Evolutionary conservation across 2,329 filamentous ascomycete genomes (phyloP).

Genomic region (Fusarium nelsonii): DNA sequence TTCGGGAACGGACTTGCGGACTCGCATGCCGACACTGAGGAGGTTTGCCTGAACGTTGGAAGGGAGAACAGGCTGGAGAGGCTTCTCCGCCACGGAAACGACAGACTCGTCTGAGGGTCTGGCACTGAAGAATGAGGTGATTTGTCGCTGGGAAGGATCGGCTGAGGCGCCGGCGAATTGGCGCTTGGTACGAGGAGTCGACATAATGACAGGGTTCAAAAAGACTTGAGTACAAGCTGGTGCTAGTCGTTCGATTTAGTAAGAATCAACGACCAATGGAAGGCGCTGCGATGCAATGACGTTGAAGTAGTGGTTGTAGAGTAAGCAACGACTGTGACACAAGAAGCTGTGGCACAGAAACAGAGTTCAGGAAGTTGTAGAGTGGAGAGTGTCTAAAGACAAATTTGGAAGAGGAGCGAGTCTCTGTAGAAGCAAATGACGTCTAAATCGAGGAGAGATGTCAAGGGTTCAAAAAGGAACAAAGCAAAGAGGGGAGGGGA

Average conservation of each 20-base stretch:
- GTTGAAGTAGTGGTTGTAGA: constrained; percentile 3
- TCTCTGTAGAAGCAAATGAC: constrained; percentile 26
- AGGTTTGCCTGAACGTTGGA: constrained; percentile 81
- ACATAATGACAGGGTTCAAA: constrained; percentile 56
- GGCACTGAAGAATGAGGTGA: constrained; percentile 71
- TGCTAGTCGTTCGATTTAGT: neutral
- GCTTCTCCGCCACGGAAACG: constrained; percentile 46
- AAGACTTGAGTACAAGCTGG: neutral
- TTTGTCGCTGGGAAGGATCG: constrained; percentile 70
- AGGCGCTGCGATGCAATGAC: constrained; percentile 17
- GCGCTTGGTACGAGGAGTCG: constrained; percentile 68
- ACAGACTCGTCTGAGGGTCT: constrained; percentile 50
- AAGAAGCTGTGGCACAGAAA: constrained; percentile 7
- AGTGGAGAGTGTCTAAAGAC: constrained; percentile 38
- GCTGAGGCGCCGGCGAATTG: constrained; percentile 70
- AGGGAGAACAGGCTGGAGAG: constrained; percentile 66
- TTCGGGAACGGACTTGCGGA: constrained; percentile 92
- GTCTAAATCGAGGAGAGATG: constrained; percentile 26
- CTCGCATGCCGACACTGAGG: constrained; percentile 92
- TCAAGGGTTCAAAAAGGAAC: constrained; percentile 36
- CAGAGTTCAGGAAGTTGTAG: constrained; percentile 5
- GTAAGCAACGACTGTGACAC: constrained; percentile 10
- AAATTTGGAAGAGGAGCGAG: constrained; percentile 2
- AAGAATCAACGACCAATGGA: constrained; percentile 4
- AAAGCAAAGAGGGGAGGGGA: constrained; percentile 21